phyloP scores from a whole-genome alignment of 768 basidiomycete genomes.

The Termitomyces sp. region DNA sequence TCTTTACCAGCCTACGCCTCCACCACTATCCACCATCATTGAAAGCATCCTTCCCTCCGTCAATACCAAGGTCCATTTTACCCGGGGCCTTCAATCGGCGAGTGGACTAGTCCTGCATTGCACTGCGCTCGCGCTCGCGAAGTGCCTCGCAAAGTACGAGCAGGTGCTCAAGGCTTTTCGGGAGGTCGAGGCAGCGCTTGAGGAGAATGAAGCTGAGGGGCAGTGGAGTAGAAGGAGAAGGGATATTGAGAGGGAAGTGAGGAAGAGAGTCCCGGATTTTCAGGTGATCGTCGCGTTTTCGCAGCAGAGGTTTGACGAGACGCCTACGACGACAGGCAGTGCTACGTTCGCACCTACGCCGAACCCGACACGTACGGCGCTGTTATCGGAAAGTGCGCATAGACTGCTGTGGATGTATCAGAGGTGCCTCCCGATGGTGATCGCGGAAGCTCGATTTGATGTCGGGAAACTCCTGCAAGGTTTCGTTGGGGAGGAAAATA shows the following conservation, averaged over 20 bases:
- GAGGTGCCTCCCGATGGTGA: conserved; percentile 63
- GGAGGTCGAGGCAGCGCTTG: conserved; percentile 49
- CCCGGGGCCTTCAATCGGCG: conserved; percentile 74
- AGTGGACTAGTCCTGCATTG: conserved; percentile 83
- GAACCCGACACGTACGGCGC: conserved; percentile 41
- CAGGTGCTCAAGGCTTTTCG: conserved; percentile 46
- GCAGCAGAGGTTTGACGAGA: conserved; percentile 41
- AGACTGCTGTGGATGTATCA: conserved; percentile 86
- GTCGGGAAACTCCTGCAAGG: conserved; percentile 70
- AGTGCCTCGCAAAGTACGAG: conserved; percentile 71
- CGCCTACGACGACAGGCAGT: not conserved
- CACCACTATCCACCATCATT: conserved; percentile 64
- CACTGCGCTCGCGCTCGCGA: conserved; percentile 72
- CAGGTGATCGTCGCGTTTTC: conserved; percentile 83
- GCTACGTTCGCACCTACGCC: not conserved
- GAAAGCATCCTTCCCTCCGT: conserved; percentile 77
- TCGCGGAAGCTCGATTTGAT: conserved; percentile 82
- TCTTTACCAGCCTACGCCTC: conserved; percentile 69
- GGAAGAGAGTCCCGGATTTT: conserved; percentile 80
- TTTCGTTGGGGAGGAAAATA: conserved; percentile 23
- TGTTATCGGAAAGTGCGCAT: conserved; percentile 79
- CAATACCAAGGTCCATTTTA: conserved; percentile 67
- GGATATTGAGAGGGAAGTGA: conserved; percentile 74
- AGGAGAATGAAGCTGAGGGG: conserved; percentile 59
- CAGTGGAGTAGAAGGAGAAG: conserved; percentile 65